Percentiles rank a stretch among this genome's conserved stretches.
Conservation (phyloP, 2,329 filamentous ascomycete species). For the Colletotrichum sojae region DNA sequence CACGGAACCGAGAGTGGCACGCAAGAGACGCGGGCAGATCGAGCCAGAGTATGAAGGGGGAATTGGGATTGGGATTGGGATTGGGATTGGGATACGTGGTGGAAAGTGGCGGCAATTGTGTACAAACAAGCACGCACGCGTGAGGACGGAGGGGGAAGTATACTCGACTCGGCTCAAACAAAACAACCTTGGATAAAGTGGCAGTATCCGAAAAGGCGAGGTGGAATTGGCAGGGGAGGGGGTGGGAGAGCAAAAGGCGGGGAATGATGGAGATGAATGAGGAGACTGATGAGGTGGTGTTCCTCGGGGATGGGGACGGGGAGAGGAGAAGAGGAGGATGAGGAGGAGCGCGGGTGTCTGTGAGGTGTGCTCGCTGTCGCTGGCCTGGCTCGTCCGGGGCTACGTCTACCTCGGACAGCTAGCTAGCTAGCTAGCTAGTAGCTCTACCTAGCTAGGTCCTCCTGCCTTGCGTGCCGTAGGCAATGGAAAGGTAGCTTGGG, state of each 20-base stretch:
- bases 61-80: background rate
- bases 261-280: conserved; percentile 43
- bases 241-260: conserved; percentile 43
- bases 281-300: conserved; percentile 34
- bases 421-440: background rate
- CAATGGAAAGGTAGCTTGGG: no score
- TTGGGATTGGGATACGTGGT: conserved; percentile 1
- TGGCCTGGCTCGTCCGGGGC: background rate
- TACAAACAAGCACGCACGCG: conserved; percentile 39
- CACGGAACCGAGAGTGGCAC: conserved; percentile 34
- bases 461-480: no score
- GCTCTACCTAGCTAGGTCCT: no score
- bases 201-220: conserved; percentile 41
- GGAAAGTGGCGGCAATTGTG: conserved; percentile 30
- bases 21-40: conserved; percentile 23
- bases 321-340: conserved; percentile 38
- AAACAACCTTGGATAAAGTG: conserved; percentile 40
- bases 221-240: conserved; percentile 44
- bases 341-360: conserved; percentile 23
- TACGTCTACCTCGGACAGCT: background rate
- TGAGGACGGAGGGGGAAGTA: conserved; percentile 16
- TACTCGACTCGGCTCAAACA: conserved; percentile 35
- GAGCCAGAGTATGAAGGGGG: conserved; percentile 33
- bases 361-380: background rate
- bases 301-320: background rate